Evolutionary conservation across 139 green algal species (phyloP), one percentile per base, ranked within the genome.

Genomic region (Chlamydomonas applanata): DNA sequence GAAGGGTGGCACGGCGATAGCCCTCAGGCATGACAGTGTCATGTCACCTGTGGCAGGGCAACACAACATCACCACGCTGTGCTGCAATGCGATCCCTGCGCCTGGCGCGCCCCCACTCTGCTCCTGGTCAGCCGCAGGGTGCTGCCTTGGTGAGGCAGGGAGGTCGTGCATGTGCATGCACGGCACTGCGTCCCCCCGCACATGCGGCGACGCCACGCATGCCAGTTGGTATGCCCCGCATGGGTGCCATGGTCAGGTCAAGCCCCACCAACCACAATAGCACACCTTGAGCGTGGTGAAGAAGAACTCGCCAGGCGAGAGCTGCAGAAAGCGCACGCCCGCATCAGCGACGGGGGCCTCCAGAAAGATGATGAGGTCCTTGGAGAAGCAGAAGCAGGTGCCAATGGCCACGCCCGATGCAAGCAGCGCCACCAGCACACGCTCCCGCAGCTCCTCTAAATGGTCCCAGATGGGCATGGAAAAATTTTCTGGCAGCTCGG

Each of bases 241-340:
- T n/a, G n/a, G n/a, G n/a, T n/a, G 46, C 46, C 46, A 56, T 24
- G 14, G 14, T 56, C 46, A 56, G 46, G 14, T 17, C 46, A 24
- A 14, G 46, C 46, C 46, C 46, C 14, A 56, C 46, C 53, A 25
- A 62, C 13, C 53, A 49, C 40, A 7, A 49, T 11, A 49, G 11
- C 46, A 3, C 68, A 96, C 94, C 90, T 98, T 98, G 69, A 99
- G 82, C 0, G 96, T 98, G n/a, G 96, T 99, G 87, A 99, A 99
- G 86, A 99, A 97, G 79, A 97, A 99, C 78, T 99, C 95, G 20
- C 95, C 95, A 11, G 96, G 96, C 3, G 91, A 97, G 3, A 99
- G 91, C 83, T 98, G 95, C 78, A 99, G 86, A 86, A 99, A 99
- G 32, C 92, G 86, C 33, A 99, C 96, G 14, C 96, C 96, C 25